Evolutionary conservation across 768 basidiomycete species (phyloP).

Genomic region (Kwoniella botswanensis): DNA sequence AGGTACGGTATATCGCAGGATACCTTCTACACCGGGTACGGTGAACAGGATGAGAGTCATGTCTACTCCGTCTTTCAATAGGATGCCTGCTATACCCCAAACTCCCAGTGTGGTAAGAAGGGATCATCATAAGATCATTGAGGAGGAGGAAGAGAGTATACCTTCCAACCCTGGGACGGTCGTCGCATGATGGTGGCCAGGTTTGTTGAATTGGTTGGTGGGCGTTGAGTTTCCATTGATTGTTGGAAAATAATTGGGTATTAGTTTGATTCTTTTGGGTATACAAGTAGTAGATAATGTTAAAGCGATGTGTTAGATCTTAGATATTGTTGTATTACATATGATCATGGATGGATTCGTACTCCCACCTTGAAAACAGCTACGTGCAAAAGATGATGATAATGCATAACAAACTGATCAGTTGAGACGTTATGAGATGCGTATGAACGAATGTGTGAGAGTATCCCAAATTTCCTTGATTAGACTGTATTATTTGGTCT

Average conservation of each 20-base stretch:
- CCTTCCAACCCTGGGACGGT: conserved; percentile 1
- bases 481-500: not conserved
- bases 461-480: not conserved
- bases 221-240: too few species aligned
- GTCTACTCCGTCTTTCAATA: conserved; percentile 5
- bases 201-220: too few species aligned
- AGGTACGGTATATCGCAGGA: not conserved
- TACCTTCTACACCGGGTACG: not conserved
- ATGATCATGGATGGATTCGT: too few species aligned
- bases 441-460: not conserved
- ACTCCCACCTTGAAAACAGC: too few species aligned
- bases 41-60: conserved; percentile 1
- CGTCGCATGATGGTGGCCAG: not conserved
- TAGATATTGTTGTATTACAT: too few species aligned
- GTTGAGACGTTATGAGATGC: not conserved
- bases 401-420: not conserved
- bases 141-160: not conserved
- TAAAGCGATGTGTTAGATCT: too few species aligned
- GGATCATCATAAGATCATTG: not conserved
- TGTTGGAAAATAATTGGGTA: too few species aligned
- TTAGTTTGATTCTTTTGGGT: too few species aligned
- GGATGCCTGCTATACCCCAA: conserved; percentile 4
- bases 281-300: too few species aligned
- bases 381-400: too few species aligned
- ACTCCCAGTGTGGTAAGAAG: not conserved